phyloP scores from a whole-genome alignment of 495 filamentous ascomycete genomes.

The Lepraria neglecta region DNA sequence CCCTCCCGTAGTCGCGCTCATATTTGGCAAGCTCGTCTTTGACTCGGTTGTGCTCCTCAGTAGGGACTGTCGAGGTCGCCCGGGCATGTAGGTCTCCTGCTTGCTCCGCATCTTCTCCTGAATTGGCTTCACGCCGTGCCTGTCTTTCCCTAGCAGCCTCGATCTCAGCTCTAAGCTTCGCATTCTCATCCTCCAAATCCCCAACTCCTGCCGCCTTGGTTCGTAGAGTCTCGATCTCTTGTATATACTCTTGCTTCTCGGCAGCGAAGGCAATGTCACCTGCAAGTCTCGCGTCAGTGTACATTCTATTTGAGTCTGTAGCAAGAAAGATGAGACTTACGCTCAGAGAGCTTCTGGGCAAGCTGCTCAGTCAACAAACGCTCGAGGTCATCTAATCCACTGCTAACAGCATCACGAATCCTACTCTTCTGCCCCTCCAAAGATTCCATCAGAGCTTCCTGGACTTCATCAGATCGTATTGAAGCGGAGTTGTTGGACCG shows the following conservation, averaged over 20 bases:
- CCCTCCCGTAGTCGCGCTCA: conserved; percentile 20
- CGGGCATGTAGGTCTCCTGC: neutral
- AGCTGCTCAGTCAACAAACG: conserved; percentile 5
- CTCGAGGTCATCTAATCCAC: conserved; percentile 1
- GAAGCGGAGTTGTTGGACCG: too few relatives aligned
- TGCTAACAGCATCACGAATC: conserved; percentile 7
- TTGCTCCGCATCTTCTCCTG: neutral
- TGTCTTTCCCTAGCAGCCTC: conserved; percentile 16
- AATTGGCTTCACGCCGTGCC: neutral
- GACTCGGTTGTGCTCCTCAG: conserved; percentile 13
- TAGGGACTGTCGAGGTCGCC: neutral
- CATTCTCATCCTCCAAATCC: conserved; percentile 23
- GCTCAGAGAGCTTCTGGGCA: conserved; percentile 12
- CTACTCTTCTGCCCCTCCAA: neutral
- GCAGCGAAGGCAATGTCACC: conserved; percentile 2
- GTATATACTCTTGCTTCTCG: conserved; percentile 19
- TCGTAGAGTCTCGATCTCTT: conserved; percentile 33
- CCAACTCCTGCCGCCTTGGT: conserved; percentile 15
- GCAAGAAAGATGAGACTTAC: neutral
- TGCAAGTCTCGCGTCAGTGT: conserved; percentile 6
- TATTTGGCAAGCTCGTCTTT: conserved; percentile 2
- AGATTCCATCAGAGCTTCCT: neutral
- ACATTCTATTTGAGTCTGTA: neutral
- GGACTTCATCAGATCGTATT: neutral
- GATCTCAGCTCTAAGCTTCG: conserved; percentile 24